A percentile compares a stretch with the other conserved stretches of the same genome.
Conservation (phyloP, 1,139 yeast species). For the Arxiozyma slooffiae region DNA sequence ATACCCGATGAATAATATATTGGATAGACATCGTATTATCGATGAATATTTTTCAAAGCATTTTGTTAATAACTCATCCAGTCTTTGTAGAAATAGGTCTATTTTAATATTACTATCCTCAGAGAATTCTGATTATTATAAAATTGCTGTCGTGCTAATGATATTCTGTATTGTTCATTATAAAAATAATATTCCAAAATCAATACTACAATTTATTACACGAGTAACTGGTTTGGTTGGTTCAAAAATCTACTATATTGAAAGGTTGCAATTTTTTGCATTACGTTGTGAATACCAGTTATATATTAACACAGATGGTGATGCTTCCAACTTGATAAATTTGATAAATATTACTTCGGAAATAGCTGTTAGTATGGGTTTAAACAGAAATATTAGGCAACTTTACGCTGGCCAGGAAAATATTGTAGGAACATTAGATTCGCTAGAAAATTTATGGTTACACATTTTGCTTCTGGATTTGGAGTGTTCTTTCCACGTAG, state of each 20-base stretch:
- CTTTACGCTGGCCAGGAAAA: conserved; percentile 18
- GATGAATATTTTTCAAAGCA: conserved; percentile 15
- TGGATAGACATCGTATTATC: conserved; percentile 18
- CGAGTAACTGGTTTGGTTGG: conserved; percentile 16
- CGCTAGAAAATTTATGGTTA: conserved; percentile 26
- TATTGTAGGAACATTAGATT: conserved; percentile 14
- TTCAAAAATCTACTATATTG: conserved; percentile 19
- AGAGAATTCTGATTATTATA: conserved; percentile 17
- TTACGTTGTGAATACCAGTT: conserved; percentile 19
- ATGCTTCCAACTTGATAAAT: conserved; percentile 19
- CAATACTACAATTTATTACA: conserved; percentile 13
- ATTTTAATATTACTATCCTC: conserved; percentile 9
- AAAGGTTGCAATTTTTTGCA: conserved; percentile 22
- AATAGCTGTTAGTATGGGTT: conserved; percentile 26
- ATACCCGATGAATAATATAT: conserved; percentile 12
- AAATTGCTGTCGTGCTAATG: conserved; percentile 19
- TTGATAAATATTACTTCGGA: conserved; percentile 18
- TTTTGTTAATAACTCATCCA: conserved; percentile 3
- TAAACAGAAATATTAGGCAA: conserved; percentile 25
- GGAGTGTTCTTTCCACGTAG: conserved; percentile 22
- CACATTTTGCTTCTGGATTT: conserved; percentile 25
- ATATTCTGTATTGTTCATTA: conserved; percentile 17
- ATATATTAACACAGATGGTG: conserved; percentile 23
- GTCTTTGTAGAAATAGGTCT: conserved; percentile 5
- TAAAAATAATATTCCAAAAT: conserved; percentile 12